Percentiles rank a stretch among this genome's conserved stretches.
Conservation (phyloP, 2,329 filamentous ascomycete species). For the Fusarium chaquense region DNA sequence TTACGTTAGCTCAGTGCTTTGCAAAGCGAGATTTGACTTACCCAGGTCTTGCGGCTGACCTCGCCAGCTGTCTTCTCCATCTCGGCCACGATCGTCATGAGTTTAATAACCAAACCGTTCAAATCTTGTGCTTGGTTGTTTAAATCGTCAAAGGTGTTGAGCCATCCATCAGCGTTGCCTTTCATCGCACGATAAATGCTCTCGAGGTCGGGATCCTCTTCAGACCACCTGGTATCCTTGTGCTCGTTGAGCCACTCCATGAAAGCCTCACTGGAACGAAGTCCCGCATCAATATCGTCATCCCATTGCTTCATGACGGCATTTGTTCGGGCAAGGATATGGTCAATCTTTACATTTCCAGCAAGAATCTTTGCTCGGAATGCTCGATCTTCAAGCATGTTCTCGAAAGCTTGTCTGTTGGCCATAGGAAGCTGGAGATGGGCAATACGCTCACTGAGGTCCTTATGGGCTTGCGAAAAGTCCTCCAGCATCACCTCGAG, state of each 20-base stretch:
- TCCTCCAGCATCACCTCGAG: slow-evolving; percentile 88
- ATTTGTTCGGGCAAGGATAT: slow-evolving; percentile 85
- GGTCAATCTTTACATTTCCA: slow-evolving; percentile 91
- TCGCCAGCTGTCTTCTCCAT: slow-evolving; percentile 88
- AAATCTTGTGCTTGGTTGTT: slow-evolving; percentile 78
- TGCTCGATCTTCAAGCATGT: slow-evolving; percentile 84
- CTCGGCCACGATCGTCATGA: slow-evolving; percentile 82
- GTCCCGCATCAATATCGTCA: slow-evolving; percentile 82
- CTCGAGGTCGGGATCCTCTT: slow-evolving; percentile 68
- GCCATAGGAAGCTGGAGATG: slow-evolving; percentile 85
- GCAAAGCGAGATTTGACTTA: slow-evolving; percentile 56
- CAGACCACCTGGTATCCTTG: slow-evolving; percentile 68
- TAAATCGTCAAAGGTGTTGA: slow-evolving; percentile 80
- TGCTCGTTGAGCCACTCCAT: slow-evolving; percentile 79
- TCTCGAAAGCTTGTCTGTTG: slow-evolving; percentile 85
- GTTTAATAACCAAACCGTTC: slow-evolving; percentile 75
- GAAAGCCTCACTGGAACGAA: slow-evolving; percentile 81
- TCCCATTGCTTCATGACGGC: slow-evolving; percentile 80
- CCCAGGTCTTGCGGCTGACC: slow-evolving; percentile 82
- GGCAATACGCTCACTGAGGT: slow-evolving; percentile 83
- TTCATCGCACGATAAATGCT: slow-evolving; percentile 91
- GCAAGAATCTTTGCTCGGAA: slow-evolving; percentile 86
- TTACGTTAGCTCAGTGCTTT: slow-evolving; percentile 20
- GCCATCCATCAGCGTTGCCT: slow-evolving; percentile 92
- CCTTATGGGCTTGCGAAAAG: slow-evolving; percentile 79